Conservation (phyloP, 768 basidiomycete species). For the Punctularia strigosozonata region DNA sequence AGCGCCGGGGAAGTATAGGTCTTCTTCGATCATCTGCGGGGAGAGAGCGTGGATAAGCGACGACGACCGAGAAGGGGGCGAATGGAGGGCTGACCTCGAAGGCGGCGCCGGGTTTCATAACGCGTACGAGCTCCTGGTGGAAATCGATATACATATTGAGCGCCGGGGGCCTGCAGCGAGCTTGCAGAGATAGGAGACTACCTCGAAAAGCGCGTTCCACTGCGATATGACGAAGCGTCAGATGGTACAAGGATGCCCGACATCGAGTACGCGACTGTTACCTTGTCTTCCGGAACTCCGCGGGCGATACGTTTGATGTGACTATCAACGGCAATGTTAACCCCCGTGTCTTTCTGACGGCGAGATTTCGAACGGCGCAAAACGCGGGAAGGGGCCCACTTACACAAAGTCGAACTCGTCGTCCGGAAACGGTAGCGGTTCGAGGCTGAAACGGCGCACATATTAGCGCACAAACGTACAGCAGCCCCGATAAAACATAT, state of each 20-base stretch:
- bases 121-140: conserved; percentile 42
- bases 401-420: conserved; percentile 74
- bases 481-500: conserved; percentile 4
- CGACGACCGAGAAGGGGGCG: neutral
- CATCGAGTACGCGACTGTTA: conserved; percentile 14
- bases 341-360: conserved; percentile 5
- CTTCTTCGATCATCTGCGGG: conserved; percentile 57
- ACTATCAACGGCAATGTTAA: conserved; percentile 28
- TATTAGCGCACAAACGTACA: conserved; percentile 2
- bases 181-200: conserved; percentile 2
- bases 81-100: conserved; percentile 37
- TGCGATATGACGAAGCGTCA: conserved; percentile 12
- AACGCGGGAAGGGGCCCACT: conserved; percentile 14
- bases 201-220: conserved; percentile 62
- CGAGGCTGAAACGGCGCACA: conserved; percentile 31
- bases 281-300: conserved; percentile 69
- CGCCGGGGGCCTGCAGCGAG: neutral
- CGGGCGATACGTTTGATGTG: conserved; percentile 62
- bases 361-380: neutral
- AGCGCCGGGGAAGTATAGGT: conserved; percentile 57
- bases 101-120: conserved; percentile 65
- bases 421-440: conserved; percentile 55
- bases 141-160: neutral
- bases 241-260: neutral
- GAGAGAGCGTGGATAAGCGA: neutral